Evolutionary conservation across 1,284 basidiomycete genomes (phyloP).

Genomic region (Grifola frondosa): DNA sequence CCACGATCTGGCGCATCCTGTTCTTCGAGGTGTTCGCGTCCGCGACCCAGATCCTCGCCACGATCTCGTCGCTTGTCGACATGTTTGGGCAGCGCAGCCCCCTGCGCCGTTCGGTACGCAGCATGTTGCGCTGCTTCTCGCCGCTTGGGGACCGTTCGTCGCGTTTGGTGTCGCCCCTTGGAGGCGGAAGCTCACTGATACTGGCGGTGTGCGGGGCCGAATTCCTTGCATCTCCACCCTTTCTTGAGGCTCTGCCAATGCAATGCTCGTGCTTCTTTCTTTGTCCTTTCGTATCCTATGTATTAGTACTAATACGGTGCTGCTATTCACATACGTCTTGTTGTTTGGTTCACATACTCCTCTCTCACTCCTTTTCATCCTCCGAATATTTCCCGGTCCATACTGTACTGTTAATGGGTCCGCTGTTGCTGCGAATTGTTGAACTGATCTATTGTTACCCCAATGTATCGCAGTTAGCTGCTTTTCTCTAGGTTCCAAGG

Average conservation of each 20-base stretch:
- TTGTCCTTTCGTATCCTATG: slow-evolving; percentile 10
- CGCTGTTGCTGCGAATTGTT: no score
- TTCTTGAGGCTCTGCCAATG: background rate
- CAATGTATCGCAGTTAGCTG: no score
- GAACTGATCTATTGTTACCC: no score
- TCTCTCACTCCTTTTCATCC: background rate
- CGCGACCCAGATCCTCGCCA: slow-evolving; percentile 41
- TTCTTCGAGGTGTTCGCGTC: slow-evolving; percentile 31
- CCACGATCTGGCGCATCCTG: slow-evolving; percentile 26
- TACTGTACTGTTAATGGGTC: background rate
- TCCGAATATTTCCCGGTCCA: background rate
- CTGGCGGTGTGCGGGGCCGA: slow-evolving; percentile 1
- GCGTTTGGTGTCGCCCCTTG: slow-evolving; percentile 23
- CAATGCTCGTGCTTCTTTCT: background rate
- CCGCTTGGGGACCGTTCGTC: slow-evolving; percentile 49
- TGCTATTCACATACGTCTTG: slow-evolving; percentile 10
- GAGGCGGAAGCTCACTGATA: slow-evolving; percentile 12
- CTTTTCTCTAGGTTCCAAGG: no score
- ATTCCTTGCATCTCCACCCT: slow-evolving; percentile 1
- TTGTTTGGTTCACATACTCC: slow-evolving; percentile 6
- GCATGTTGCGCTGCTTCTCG: slow-evolving; percentile 51
- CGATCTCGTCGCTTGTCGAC: slow-evolving; percentile 51
- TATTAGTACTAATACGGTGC: slow-evolving; percentile 12
- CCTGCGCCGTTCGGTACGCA: slow-evolving; percentile 53
- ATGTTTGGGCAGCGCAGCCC: slow-evolving; percentile 32